Evolutionary conservation across 108 stramenopile genomes (phyloP), one percentile per base, ranked within the genome.

Genomic region (Discostella stelligeroides): DNA sequence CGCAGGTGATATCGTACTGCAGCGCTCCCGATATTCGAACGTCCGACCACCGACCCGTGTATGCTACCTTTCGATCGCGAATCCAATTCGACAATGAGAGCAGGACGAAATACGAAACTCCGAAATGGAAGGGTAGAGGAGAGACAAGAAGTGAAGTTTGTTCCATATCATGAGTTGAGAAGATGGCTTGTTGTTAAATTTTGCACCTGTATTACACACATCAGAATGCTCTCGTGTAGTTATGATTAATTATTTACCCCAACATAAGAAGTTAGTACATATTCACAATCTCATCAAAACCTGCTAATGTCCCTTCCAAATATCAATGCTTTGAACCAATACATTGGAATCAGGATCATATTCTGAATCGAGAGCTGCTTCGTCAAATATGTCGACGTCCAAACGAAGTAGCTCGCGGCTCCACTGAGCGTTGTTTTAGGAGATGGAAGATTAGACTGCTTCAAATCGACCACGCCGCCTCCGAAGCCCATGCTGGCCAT

Each of bases 31-130:
- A 56, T 83, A 62, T 85, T 5, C 68, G 60, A 21, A 66, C 60
- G 8, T 95, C 92, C 7, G 98, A 99, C 75, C 98, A 99, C 82
- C 97, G 98, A 65, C 96, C 98, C 7, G 98, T 99, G 3, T 85
- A 80, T 53, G 95, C 94, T n/a, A 84, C 90, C 38, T 73, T 98
- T 29, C 58, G 64, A 10, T 57, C 83, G 15, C 76, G 74, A 25
- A 75, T 97, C 53, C 84, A 88, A 37, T 47, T 62, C 25, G 59
- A 27, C 14, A 60, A 46, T 38, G 59, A 27, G 7, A 60, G 30
- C 1, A 47, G 28, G 3, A 64, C 15, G 11, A 20, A 39, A 11
- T 66, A 65, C 37, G 42, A 51, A 30, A 58, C 27, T 4, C 37
- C 70, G 30, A 14, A 1, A 10, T 66, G 58, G 63, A 48, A 73